A percentile compares a stretch with the other conserved stretches of the same genome.
These are phyloP conservation scores for Verticillium isaacii DNA, from an alignment of 2,329 filamentous ascomycete genomes.

Conservation along the genomic window DNA sequence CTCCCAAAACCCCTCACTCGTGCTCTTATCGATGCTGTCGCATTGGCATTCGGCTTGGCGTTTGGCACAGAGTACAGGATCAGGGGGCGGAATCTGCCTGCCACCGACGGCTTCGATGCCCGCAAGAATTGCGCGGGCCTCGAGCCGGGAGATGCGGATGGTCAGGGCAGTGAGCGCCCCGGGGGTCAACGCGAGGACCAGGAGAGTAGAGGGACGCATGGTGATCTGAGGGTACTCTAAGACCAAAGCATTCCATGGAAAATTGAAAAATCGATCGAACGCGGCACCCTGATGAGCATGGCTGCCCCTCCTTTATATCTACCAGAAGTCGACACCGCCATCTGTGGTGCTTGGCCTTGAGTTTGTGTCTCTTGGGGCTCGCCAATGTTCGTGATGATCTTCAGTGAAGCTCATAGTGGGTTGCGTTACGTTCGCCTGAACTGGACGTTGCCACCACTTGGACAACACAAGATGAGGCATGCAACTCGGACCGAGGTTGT, in stretches of 20 bases:
- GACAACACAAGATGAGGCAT: background rate
- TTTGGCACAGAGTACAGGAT: conserved; percentile 1
- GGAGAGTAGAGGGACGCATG: background rate
- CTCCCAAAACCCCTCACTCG: background rate
- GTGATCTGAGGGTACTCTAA: background rate
- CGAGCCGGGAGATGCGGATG: background rate
- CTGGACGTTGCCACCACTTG: too few relatives aligned
- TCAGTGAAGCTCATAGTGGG: too few relatives aligned
- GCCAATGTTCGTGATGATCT: too few relatives aligned
- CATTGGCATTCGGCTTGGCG: conserved; percentile 20
- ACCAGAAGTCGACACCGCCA: too few relatives aligned
- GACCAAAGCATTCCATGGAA: background rate
- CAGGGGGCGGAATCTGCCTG: conserved; percentile 3
- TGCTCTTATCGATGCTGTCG: conserved; percentile 13
- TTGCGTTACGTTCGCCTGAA: too few relatives aligned
- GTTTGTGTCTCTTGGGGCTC: too few relatives aligned
- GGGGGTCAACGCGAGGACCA: conserved; percentile 9
- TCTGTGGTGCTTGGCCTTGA: too few relatives aligned
- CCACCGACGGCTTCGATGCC: conserved; percentile 9
- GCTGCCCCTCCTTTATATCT: too few relatives aligned
- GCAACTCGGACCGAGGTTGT: background rate
- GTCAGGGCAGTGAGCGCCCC: conserved; percentile 2
- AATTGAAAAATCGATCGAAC: too few relatives aligned
- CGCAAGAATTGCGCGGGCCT: background rate
- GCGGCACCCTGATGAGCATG: too few relatives aligned